Evolutionary conservation across 2,329 filamentous ascomycete genomes (phyloP), one percentile per base, ranked within the genome.

Genomic region (Penicillium hordei): DNA sequence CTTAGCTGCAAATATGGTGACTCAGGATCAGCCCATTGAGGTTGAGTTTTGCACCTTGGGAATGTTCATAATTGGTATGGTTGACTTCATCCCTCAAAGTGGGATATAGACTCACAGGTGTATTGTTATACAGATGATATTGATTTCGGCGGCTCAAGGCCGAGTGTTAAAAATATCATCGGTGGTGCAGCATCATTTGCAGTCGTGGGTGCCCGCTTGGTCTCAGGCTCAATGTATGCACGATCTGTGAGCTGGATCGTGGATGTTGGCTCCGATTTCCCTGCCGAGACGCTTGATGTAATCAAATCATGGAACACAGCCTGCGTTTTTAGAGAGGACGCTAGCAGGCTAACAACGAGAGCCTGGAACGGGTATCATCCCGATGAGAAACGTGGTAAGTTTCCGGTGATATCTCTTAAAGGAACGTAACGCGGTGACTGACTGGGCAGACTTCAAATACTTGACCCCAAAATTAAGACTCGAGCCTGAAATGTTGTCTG

Each of bases 301-400:
- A 86, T 99, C 64, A 76, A 82, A 15, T 82, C 84, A 43, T 97
- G 94, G 93, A 76, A 86, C 17, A 96, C 93, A 1, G 84, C 85
- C 6, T 89, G 85, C 21, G 69, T 91, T 17, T 78, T 94, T 63
- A 85, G 92, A 52, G 77, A 85, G 48, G 86, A 89, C 53, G 79
- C 81, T 1, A 74, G 82, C 7, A 86, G 90, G 25, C 80, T 90
- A 49, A 97, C 93, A 2, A 99, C 94, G 0, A 86, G 91, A 45
- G 93, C 89, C 45, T 96, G 91, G 91, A 97, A 97, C 72, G 90
- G 90, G 49, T 97, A 97, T 71, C 86, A 88, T 38, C 82, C 84
- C 33, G 82, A 85, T 52, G 85, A 86, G 58, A 84, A 90, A 72
- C 83, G 86, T 77, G 79, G 83, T 76, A 50, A 58, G 62, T 61